These are phyloP conservation scores for Phyllosticta capitalensis DNA, from an alignment of 2,329 filamentous ascomycete genomes.

Conservation along the genomic window DNA sequence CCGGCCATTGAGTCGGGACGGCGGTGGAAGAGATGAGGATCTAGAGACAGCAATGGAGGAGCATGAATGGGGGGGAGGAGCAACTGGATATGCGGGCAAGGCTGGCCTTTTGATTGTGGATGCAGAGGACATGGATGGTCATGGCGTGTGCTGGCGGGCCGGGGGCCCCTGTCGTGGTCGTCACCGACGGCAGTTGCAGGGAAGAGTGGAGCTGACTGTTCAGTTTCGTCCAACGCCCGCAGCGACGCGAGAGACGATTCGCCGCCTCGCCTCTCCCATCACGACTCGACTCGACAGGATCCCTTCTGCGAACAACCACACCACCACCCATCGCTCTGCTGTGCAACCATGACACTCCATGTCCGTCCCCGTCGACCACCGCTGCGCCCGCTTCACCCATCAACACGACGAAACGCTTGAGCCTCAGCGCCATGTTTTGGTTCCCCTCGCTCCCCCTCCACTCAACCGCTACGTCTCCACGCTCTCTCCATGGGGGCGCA, in stretches of 20 bases:
- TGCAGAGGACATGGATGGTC: background rate
- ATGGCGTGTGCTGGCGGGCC: background rate
- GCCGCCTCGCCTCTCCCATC: background rate
- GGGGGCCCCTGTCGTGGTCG: constrained; percentile 16
- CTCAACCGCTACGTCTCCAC: background rate
- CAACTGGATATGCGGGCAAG: background rate
- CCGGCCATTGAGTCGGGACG: constrained; percentile 9
- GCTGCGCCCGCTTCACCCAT: background rate
- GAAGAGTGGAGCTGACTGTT: background rate
- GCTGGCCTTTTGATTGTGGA: background rate
- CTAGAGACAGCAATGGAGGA: background rate
- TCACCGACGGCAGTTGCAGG: background rate
- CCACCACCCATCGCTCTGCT: background rate
- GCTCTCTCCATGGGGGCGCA: no score
- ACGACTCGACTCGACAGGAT: background rate
- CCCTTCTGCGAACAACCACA: background rate
- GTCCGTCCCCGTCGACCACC: background rate
- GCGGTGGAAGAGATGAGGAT: background rate
- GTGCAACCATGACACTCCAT: background rate
- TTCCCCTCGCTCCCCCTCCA: background rate
- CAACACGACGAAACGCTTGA: background rate
- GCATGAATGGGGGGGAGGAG: no score
- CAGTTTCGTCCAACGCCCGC: background rate
- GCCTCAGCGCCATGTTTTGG: background rate
- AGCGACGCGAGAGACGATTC: background rate